These are phyloP conservation scores for Mycosarcoma maydis DNA, from an alignment of 1,284 basidiomycete genomes.

Conservation along the genomic window DNA sequence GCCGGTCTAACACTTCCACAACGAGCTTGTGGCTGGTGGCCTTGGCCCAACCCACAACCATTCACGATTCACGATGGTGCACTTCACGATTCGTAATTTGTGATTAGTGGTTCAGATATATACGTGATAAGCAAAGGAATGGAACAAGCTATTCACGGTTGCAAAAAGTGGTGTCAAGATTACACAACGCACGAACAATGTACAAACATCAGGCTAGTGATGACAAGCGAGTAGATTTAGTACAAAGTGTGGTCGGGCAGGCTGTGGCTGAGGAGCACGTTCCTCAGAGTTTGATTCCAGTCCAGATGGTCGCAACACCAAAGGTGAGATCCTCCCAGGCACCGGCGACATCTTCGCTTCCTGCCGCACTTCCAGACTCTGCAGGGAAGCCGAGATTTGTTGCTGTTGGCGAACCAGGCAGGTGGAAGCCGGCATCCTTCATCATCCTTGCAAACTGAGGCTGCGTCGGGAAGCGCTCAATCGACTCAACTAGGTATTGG, in stretches of 20 bases:
- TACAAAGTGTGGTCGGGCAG: no score
- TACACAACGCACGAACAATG: slow-evolving; percentile 13
- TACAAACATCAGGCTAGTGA: background rate
- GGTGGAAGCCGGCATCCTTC: slow-evolving; percentile 68
- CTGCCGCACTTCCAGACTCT: slow-evolving; percentile 27
- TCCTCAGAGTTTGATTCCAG: slow-evolving; percentile 48
- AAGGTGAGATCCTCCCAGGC: slow-evolving; percentile 65
- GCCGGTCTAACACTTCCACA: no score
- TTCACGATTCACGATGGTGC: no score
- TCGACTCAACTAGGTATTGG: slow-evolving; percentile 93
- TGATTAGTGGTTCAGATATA: no score
- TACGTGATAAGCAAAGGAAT: no score
- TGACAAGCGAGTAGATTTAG: background rate
- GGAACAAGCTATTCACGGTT: no score
- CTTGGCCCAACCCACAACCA: no score
- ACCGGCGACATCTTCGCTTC: slow-evolving; percentile 48
- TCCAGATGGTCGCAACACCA: slow-evolving; percentile 66
- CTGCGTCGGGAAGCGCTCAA: slow-evolving; percentile 91
- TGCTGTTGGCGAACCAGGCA: slow-evolving; percentile 59
- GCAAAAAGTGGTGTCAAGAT: slow-evolving; percentile 21
- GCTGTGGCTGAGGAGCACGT: no score
- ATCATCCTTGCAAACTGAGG: slow-evolving; percentile 87
- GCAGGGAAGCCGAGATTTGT: slow-evolving; percentile 54
- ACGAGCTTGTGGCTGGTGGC: no score
- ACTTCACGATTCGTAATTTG: no score